A percentile compares a stretch with the other conserved stretches of the same genome.
These are phyloP conservation scores for Septoria petroselini DNA, from an alignment of 2,329 filamentous ascomycete genomes.

Conservation along the genomic window DNA sequence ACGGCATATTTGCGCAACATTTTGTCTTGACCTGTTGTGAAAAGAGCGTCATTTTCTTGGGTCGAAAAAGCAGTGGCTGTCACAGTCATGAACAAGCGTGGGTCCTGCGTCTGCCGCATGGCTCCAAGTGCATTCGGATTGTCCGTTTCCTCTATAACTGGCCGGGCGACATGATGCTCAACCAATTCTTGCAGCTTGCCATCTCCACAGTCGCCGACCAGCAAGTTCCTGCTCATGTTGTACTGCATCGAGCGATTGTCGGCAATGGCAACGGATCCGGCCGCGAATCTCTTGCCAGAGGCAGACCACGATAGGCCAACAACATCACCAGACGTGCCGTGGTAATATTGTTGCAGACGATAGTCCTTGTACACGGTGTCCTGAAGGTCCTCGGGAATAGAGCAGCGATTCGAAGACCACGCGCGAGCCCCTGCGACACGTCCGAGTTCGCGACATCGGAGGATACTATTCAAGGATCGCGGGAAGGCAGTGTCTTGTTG, in stretches of 20 bases:
- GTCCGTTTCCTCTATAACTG: conserved; percentile 37
- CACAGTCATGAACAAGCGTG: conserved; percentile 56
- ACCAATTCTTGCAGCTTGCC: conserved; percentile 52
- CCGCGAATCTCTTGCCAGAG: conserved; percentile 54
- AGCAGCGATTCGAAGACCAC: conserved; percentile 17
- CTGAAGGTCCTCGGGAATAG: conserved; percentile 29
- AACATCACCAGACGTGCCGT: conserved; percentile 58
- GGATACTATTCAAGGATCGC: conserved; percentile 21
- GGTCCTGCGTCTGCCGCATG: conserved; percentile 51
- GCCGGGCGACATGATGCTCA: conserved; percentile 50
- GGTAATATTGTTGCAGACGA: conserved; percentile 49
- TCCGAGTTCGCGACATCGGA: conserved; percentile 34
- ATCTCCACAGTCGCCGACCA: conserved; percentile 49
- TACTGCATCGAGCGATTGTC: conserved; percentile 59
- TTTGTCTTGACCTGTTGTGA: conserved; percentile 53
- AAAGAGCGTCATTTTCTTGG: conserved; percentile 23
- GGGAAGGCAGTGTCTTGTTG: conserved; percentile 24
- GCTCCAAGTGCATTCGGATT: conserved; percentile 45
- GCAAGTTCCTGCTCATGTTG: conserved; percentile 56
- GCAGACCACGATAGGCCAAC: conserved; percentile 56
- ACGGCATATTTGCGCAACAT: conserved; percentile 43
- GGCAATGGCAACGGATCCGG: conserved; percentile 55
- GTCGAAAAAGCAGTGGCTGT: conserved; percentile 53
- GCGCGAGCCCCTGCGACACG: conserved; percentile 16
- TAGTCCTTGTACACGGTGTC: conserved; percentile 42